Conservation (phyloP, 306 rosid species). For the Dicorynia guianensis region DNA sequence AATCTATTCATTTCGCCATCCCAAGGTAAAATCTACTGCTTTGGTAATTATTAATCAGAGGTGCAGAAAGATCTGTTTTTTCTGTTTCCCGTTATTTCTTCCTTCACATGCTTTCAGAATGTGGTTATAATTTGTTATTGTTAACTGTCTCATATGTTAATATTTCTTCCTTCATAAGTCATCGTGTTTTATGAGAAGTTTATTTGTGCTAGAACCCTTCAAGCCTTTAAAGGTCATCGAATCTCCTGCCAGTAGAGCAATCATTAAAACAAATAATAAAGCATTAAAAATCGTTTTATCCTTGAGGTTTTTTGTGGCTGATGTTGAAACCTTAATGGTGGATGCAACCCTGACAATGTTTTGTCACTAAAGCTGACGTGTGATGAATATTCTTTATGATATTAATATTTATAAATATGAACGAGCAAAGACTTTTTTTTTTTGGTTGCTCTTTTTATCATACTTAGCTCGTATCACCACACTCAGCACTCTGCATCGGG, state of each 20-base stretch:
- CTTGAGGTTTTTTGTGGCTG: constrained; percentile 1
- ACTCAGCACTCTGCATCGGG: constrained; percentile 6
- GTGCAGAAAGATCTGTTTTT: background rate
- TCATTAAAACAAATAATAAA: background rate
- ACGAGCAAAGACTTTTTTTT: background rate
- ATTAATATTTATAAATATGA: background rate
- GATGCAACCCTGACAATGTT: constrained; percentile 15
- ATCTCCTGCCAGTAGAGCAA: background rate
- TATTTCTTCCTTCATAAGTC: background rate
- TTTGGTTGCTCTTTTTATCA: constrained; percentile 29
- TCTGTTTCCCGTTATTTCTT: background rate
- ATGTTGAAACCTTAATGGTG: constrained; percentile 7
- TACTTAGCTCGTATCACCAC: constrained; percentile 1
- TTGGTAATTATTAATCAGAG: constrained; percentile 17
- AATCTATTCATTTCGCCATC: background rate
- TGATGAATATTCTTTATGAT: background rate
- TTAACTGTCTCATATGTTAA: background rate
- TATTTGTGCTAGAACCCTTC: constrained; percentile 12
- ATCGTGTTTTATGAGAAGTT: background rate
- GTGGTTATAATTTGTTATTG: background rate
- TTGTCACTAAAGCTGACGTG: constrained; percentile 11
- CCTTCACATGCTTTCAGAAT: background rate
- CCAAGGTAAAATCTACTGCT: background rate
- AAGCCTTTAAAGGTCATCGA: constrained; percentile 1
- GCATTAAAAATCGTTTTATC: constrained; percentile 7